Evolutionary conservation across 495 filamentous ascomycete species (phyloP).

Genomic region (Trichoderma reesei): DNA sequence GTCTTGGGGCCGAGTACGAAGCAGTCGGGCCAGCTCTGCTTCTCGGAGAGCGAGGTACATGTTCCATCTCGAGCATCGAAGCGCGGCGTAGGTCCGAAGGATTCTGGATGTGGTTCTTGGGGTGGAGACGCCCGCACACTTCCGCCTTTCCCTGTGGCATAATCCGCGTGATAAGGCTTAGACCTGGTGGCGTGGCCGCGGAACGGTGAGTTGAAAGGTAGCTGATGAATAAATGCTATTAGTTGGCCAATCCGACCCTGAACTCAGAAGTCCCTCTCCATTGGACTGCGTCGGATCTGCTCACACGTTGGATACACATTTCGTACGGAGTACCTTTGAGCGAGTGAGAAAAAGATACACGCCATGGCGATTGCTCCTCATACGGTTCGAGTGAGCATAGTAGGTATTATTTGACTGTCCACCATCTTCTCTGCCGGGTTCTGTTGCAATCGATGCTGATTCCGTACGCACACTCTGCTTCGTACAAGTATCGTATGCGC

Average conservation of each 20-base stretch:
- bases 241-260: not conserved
- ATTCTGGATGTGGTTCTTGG: not conserved
- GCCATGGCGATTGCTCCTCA: not conserved
- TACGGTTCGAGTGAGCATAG: not conserved
- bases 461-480: not conserved
- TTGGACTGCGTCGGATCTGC: not conserved
- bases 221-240: not conserved
- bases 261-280: not conserved
- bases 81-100: not conserved
- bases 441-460: not conserved
- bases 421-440: not conserved
- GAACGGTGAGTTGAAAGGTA: not conserved
- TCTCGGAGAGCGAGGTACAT: not conserved
- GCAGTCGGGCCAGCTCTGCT: not conserved
- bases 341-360: not conserved
- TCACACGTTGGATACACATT: too few species aligned
- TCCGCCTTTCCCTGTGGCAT: not conserved
- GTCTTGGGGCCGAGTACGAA: not conserved
- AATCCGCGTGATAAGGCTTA: conserved; percentile 2
- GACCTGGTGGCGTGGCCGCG: not conserved
- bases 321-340: too few species aligned
- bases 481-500: not conserved
- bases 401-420: not conserved
- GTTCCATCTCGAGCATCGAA: not conserved
- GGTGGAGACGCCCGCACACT: not conserved